Evolutionary conservation across 169 alveolate species (phyloP), one percentile per base, ranked within the genome.

Genomic region (Haemoproteus tartakovskyi): DNA sequence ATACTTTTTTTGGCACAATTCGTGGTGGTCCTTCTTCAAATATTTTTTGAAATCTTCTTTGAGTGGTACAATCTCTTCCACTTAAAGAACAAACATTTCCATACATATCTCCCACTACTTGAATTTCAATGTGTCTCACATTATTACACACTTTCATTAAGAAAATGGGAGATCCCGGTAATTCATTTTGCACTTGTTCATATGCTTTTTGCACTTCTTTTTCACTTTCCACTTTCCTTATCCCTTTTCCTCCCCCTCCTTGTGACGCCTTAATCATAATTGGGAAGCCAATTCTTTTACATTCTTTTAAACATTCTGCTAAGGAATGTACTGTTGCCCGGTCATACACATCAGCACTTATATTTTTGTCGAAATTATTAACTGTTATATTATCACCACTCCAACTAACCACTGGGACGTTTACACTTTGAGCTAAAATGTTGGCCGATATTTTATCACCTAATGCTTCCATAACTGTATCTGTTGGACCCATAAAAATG

Each of bases 181-280:
- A 89, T 60, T 89, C 92, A 11, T 78, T 82, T 27, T 26, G 48
- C 18, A 89, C 92, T 37, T 90, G 89, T 74, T 85, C 54, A 91
- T 90, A 80, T 54, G 90, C 80, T 26, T 62, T 51, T 56, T 79
- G 74, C 19, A 89, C 36, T 38, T 88, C 93, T 37, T 70, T 82
- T 59, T 84, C 87, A 27, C 54, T 67, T 54, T 79, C 84, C 36
- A 87, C 86, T 78, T 79, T 81, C 38, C 98, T 87, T 83, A 95
- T 94, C 18, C 98, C 98, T 79, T 95, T 95, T 9, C 98, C 98
- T 37, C 98, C 98, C 12, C 98, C 98, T 11, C 98, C 98, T 78
- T 95, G 96, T 5, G 97, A 89, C 30, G 98, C 98, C 74, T 95
- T 95, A 41, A 95, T 91, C 97, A 95, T 94, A 60, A 94, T 92